phyloP scores from a whole-genome alignment of 176 grass and related monocot genomes.

The Oryza glaberrima region DNA sequence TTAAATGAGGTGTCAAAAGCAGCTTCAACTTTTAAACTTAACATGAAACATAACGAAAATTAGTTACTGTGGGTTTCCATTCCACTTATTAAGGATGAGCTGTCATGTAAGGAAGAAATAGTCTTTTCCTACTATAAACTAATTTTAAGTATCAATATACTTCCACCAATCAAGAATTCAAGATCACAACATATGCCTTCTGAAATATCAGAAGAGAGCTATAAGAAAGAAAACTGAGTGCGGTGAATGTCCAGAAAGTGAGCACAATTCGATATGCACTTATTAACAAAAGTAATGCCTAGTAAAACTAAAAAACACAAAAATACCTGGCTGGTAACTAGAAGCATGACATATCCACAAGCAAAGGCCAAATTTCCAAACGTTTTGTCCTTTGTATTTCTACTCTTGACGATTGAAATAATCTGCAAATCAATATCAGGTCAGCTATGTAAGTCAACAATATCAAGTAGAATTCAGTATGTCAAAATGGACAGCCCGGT shows the following conservation, averaged over 20 bases:
- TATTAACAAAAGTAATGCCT: neutral
- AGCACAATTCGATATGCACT: slow-evolving; percentile 13
- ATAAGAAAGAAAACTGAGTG: neutral
- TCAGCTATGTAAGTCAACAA: slow-evolving; percentile 29
- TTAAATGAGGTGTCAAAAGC: neutral
- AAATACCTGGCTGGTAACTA: slow-evolving; percentile 53
- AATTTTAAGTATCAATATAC: slow-evolving; percentile 25
- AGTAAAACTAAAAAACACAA: slow-evolving; percentile 14
- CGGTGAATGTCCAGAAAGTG: slow-evolving; percentile 1
- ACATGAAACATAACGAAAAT: slow-evolving; percentile 15
- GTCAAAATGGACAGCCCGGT: neutral
- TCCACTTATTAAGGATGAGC: neutral
- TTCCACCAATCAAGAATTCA: neutral
- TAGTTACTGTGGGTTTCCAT: neutral
- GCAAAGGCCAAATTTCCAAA: slow-evolving; percentile 56
- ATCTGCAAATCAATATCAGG: slow-evolving; percentile 42
- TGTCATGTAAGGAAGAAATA: slow-evolving; percentile 23
- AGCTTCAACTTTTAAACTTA: neutral
- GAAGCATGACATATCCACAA: slow-evolving; percentile 59
- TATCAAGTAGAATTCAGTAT: slow-evolving; percentile 13
- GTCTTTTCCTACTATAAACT: slow-evolving; percentile 3
- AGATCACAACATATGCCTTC: neutral
- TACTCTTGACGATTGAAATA: slow-evolving; percentile 58
- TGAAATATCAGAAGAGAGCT: neutral
- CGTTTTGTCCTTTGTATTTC: slow-evolving; percentile 56